A percentile compares a stretch with the other conserved stretches of the same genome.
Conservation (phyloP, 257 asterid genomes). For the Plectranthus barbatus region DNA sequence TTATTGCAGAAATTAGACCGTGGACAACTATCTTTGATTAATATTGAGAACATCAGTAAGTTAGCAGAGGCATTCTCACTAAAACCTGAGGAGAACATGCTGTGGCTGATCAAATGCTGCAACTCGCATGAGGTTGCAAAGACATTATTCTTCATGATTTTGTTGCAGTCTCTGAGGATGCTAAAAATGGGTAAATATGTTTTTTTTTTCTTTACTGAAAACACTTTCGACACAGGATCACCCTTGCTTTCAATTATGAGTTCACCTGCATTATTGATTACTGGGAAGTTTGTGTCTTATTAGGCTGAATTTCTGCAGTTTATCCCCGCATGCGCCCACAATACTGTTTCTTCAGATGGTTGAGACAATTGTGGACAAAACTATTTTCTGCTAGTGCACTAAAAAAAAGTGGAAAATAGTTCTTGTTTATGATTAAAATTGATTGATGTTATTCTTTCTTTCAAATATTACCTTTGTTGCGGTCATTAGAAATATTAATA, state of each 20-base stretch:
- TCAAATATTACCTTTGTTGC: too few species aligned
- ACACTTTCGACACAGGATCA: neutral
- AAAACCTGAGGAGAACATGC: conserved; percentile 42
- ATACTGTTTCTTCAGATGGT: neutral
- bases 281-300: neutral
- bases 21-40: conserved; percentile 34
- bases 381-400: neutral
- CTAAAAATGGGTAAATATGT: conserved; percentile 46
- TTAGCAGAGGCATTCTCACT: conserved; percentile 42
- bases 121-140: conserved; percentile 50
- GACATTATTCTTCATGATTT: conserved; percentile 53
- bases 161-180: conserved; percentile 51
- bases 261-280: neutral
- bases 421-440: neutral
- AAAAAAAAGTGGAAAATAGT: neutral
- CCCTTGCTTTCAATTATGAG: neutral
- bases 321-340: neutral
- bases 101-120: conserved; percentile 74
- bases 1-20: conserved; percentile 51
- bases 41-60: conserved; percentile 49
- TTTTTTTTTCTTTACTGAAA: neutral
- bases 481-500: neutral
- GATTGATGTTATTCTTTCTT: neutral
- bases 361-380: neutral
- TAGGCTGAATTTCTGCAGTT: neutral